Percentiles rank a stretch among this genome's conserved stretches.
These are phyloP conservation scores for Phytopythium helicoides DNA, from an alignment of 352 stramenopile genomes.

Conservation along the genomic window DNA sequence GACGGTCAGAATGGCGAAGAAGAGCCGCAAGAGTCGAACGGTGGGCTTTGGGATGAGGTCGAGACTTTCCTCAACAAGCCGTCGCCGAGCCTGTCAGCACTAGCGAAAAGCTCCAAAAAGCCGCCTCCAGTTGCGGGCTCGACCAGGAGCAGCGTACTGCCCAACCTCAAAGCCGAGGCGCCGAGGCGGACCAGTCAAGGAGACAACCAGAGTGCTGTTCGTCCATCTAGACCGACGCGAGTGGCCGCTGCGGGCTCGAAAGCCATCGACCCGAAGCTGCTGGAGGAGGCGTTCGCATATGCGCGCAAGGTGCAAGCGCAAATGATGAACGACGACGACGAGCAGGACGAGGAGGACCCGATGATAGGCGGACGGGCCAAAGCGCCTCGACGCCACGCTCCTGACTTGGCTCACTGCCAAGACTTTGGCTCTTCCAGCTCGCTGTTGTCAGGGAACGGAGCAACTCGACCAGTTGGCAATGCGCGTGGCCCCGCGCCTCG, in stretches of 20 bases:
- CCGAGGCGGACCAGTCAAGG: conserved; percentile 23
- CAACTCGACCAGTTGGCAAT: not conserved
- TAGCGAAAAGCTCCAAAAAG: conserved; percentile 36
- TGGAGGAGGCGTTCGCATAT: conserved; percentile 80
- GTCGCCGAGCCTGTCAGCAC: conserved; percentile 45
- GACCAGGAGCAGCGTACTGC: conserved; percentile 27
- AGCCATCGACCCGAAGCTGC: conserved; percentile 51
- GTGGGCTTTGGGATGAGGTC: conserved; percentile 67
- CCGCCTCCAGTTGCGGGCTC: conserved; percentile 23
- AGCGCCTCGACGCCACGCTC: not conserved
- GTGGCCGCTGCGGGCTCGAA: conserved; percentile 15
- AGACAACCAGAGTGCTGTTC: conserved; percentile 24
- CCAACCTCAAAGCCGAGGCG: conserved; percentile 29
- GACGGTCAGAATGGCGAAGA: conserved; percentile 15
- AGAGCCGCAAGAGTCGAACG: conserved; percentile 44
- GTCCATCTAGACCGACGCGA: conserved; percentile 16
- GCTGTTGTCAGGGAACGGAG: not conserved
- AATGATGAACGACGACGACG: conserved; percentile 37
- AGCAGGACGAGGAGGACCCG: conserved; percentile 22
- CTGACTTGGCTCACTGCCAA: not conserved
- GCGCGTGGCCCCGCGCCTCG: not conserved
- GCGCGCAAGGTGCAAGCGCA: conserved; percentile 51
- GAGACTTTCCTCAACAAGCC: conserved; percentile 75
- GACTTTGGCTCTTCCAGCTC: not conserved
- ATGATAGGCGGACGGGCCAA: conserved; percentile 4